Conservation (phyloP, 2,329 filamentous ascomycete species). For the Aspergillus quadrilineatus region DNA sequence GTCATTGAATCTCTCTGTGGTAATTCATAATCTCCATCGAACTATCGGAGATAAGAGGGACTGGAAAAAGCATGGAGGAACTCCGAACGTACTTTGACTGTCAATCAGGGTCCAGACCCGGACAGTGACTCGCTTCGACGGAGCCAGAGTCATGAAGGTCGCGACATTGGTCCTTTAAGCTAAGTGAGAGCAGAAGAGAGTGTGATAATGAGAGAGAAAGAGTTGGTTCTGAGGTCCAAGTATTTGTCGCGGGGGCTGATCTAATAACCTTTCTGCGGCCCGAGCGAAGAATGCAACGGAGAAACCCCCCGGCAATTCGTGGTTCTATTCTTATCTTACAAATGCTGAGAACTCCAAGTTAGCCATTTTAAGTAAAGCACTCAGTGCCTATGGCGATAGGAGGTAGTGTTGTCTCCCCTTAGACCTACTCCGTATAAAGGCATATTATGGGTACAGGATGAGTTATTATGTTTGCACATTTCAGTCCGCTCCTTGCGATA, state of each 20-base stretch:
- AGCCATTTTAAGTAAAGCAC: not conserved
- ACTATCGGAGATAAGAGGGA: conserved; percentile 20
- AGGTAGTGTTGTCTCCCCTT: too few species aligned
- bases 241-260: conserved; percentile 19
- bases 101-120: conserved; percentile 40
- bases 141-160: conserved; percentile 41
- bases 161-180: conserved; percentile 25
- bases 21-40: conserved; percentile 9
- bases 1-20: not conserved
- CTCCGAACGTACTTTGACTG: conserved; percentile 35
- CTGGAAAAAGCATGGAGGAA: conserved; percentile 2
- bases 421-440: too few species aligned
- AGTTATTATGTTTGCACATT: too few species aligned
- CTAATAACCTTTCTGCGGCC: conserved; percentile 20
- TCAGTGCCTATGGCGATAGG: too few species aligned
- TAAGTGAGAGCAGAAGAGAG: conserved; percentile 2
- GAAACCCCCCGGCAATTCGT: conserved; percentile 20
- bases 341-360: not conserved
- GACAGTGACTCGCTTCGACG: conserved; percentile 41
- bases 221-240: conserved; percentile 6
- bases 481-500: too few species aligned
- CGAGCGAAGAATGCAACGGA: conserved; percentile 20
- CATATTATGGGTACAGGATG: too few species aligned
- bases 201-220: conserved; percentile 5
- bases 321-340: conserved; percentile 6